Evolutionary conservation across 495 filamentous ascomycete genomes (phyloP), one percentile per base, ranked within the genome.

Genomic region (Aspergillus sclerotiicarbonarius): DNA sequence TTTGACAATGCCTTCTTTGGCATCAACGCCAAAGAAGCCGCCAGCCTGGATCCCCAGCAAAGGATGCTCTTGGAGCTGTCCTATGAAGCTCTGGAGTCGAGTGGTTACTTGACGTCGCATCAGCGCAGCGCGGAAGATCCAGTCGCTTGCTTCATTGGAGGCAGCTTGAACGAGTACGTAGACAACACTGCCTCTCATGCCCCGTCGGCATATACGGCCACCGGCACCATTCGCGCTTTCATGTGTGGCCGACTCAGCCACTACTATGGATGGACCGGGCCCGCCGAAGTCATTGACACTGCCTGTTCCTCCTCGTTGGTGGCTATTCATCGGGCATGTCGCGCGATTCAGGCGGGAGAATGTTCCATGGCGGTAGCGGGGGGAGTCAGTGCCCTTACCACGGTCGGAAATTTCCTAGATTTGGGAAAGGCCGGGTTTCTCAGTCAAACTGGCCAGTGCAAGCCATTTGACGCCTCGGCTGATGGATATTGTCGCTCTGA

Each of bases 401-500:
- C 65, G 39, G 60, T 63, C 1, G 43, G 25, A 8, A 16, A 45
- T 0, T 57, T 20, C n/a, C 55, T 66, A 43, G 62, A 69, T 52
- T 53, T 70, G 0, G 53, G 15, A 25, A 60, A 50, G 0, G 70
- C 66, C 0, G 64, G 59, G 0, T 72, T 75, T 39, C 45, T 69
- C 2, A 69, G 54, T 39, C 57, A 63, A 0, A 71, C 66, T 0
- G 72, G 73, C 0, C 12, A 53, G 0, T 90, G 86, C 62, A 86
- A 87, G 33, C 76, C 87, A 0, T 90, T 88, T 57, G 85, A 88
- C 62, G 76, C 80, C 49, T 72, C 72, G 25, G 86, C 86, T 8
- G 80, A 87, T 61, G 87, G 87, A 0, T 90, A 90, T 66, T 88
- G 84, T 64, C 80, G 87, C 47, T 82, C 78, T 2, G 87, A 90